Conservation (phyloP, 495 filamentous ascomycete genomes). For the Daldinia concentrica region DNA sequence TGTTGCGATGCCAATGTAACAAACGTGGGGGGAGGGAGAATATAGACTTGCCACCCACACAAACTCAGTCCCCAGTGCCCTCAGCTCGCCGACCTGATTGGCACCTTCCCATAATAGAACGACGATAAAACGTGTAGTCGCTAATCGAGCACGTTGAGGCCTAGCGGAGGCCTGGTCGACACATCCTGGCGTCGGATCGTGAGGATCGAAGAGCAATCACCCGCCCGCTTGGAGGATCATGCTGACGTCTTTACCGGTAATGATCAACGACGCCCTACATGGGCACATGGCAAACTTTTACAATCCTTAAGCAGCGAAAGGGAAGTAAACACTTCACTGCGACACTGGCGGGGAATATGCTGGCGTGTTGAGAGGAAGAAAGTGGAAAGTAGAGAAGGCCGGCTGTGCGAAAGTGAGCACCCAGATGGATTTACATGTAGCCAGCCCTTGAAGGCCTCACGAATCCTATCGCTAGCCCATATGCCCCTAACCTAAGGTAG, state of each 20-base stretch:
- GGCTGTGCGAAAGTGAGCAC: background rate
- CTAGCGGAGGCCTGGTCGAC: slow-evolving; percentile 2
- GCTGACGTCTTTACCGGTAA: slow-evolving; percentile 5
- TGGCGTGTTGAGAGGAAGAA: background rate
- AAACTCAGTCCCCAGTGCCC: slow-evolving; percentile 3
- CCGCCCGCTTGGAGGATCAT: slow-evolving; percentile 8
- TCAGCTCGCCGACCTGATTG: slow-evolving; percentile 19
- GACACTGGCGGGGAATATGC: background rate
- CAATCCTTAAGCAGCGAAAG: slow-evolving; percentile 3
- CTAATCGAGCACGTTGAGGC: slow-evolving; percentile 21
- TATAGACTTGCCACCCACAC: background rate
- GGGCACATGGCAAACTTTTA: slow-evolving; percentile 3
- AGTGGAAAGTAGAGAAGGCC: background rate
- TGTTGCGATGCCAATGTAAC: slow-evolving; percentile 22
- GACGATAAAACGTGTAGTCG: slow-evolving; percentile 19
- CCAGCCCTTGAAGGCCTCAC: background rate
- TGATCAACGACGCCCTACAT: slow-evolving; percentile 5
- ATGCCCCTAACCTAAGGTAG: background rate
- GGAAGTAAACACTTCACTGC: background rate
- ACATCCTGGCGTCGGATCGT: slow-evolving; percentile 11
- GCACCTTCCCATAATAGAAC: slow-evolving; percentile 36
- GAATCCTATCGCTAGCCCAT: background rate
- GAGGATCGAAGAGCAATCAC: slow-evolving; percentile 23
- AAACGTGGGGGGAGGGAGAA: slow-evolving; percentile 26
- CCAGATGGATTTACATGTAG: background rate